These are phyloP conservation scores for Heliosperma pusillum DNA, from an alignment of 148 eudicot genomes.

Conservation along the genomic window DNA sequence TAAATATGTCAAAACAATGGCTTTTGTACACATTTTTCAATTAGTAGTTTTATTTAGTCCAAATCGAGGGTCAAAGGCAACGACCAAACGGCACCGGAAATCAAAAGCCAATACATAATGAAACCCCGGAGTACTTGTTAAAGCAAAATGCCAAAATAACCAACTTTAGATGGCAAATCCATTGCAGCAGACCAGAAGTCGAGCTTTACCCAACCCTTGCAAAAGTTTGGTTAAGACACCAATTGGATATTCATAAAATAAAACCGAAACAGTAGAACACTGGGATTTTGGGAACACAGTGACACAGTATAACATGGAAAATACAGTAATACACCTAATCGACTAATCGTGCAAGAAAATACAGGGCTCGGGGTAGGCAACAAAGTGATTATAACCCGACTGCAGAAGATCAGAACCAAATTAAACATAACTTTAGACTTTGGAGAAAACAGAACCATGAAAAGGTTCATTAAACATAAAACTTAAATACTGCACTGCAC, in stretches of 20 bases:
- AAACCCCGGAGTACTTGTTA: no score
- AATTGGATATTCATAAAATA: not conserved
- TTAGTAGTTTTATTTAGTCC: no score
- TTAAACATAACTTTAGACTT: slow-evolving; percentile 1
- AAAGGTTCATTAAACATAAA: slow-evolving; percentile 8
- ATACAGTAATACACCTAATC: no score
- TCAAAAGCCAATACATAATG: no score
- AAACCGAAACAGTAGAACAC: not conserved
- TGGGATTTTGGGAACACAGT: no score
- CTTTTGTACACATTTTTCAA: no score
- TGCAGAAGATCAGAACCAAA: not conserved
- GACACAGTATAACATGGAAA: not conserved
- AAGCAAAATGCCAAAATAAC: no score
- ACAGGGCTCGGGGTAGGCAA: not conserved
- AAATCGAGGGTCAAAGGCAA: no score
- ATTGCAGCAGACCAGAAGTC: not conserved
- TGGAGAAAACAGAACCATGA: not conserved
- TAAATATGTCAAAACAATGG: no score
- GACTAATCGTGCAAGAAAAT: not conserved
- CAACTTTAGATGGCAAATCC: not conserved
- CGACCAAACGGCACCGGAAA: no score
- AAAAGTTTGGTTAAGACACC: not conserved
- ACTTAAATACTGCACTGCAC: slow-evolving; percentile 24
- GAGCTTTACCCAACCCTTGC: not conserved
- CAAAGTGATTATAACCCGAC: no score